Evolutionary conservation across 1,284 basidiomycete species (phyloP).

Genomic region (Microbotryum violaceum): DNA sequence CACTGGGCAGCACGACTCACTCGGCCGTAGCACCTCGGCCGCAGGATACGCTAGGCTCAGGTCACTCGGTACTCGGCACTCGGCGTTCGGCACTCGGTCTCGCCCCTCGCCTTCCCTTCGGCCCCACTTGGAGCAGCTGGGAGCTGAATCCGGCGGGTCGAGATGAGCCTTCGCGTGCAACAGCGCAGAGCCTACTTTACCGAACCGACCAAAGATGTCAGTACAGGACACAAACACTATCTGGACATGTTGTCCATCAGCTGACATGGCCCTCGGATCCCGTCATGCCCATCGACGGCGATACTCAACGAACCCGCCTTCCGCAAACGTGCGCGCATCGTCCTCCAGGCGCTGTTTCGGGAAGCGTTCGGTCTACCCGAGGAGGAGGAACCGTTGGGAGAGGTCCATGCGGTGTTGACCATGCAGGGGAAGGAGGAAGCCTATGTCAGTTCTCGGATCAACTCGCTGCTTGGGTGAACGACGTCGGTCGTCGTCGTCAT

Average conservation of each 20-base stretch:
- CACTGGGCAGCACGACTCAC: neutral
- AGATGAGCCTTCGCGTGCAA: constrained; percentile 4
- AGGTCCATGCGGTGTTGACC: constrained; percentile 82
- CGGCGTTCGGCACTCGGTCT: neutral
- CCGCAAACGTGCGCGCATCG: neutral
- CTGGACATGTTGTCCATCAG: too few species aligned
- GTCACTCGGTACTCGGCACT: too few species aligned
- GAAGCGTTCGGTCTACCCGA: constrained; percentile 34
- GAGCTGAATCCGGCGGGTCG: too few species aligned
- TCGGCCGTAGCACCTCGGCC: too few species aligned
- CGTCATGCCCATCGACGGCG: too few species aligned
- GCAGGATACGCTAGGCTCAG: too few species aligned
- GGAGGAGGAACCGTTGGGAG: constrained; percentile 39
- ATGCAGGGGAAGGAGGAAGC: constrained; percentile 80
- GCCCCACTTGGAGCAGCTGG: neutral
- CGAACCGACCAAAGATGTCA: constrained; percentile 31
- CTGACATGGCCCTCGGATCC: neutral
- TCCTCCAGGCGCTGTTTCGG: constrained; percentile 28
- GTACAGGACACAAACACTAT: neutral
- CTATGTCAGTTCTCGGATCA: constrained; percentile 58
- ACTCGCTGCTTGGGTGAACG: too few species aligned
- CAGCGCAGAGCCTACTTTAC: constrained; percentile 29
- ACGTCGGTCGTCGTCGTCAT: too few species aligned
- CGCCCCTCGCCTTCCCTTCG: neutral
- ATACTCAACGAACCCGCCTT: neutral